Evolutionary conservation across 2,329 filamentous ascomycete species (phyloP).

Genomic region (Paraphoma chrysanthemicola): DNA sequence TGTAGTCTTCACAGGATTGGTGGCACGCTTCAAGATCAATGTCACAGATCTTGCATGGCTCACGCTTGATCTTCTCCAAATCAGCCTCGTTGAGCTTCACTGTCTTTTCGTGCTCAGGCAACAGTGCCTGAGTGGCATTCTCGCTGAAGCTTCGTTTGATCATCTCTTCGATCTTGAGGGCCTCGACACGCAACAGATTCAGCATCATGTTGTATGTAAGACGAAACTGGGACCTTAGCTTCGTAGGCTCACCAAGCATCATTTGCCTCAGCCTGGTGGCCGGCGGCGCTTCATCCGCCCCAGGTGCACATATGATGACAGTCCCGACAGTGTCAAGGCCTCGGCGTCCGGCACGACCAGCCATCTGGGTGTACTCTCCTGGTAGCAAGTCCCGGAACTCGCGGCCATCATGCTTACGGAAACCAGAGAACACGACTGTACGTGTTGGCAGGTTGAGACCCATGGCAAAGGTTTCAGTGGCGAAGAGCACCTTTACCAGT

Average conservation of each 20-base stretch:
- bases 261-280: conserved; percentile 84
- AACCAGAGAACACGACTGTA: conserved; percentile 97
- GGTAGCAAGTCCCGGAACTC: conserved; percentile 89
- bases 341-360: conserved; percentile 89
- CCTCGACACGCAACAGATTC: conserved; percentile 92
- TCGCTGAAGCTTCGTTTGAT: conserved; percentile 99
- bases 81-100: conserved; percentile 92
- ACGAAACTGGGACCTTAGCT: conserved; percentile 93
- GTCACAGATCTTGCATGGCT: conserved; percentile 83
- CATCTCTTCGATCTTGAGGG: conserved; percentile 99
- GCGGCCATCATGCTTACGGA: conserved; percentile 94
- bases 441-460: conserved; percentile 93
- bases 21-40: conserved; percentile 81
- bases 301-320: conserved; percentile 87
- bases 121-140: conserved; percentile 90
- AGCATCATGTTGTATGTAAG: conserved; percentile 99
- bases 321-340: conserved; percentile 92
- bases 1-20: conserved; percentile 79
- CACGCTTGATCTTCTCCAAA: conserved; percentile 86
- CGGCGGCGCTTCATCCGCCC: conserved; percentile 85
- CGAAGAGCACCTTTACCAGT: conserved; percentile 94
- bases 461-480: conserved; percentile 99
- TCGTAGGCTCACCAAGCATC: conserved; percentile 95
- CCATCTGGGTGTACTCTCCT: conserved; percentile 99
- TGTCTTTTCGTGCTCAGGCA: conserved; percentile 94